phyloP scores from a whole-genome alignment of 2,329 filamentous ascomycete genomes.

The Huntiella moniliformis region DNA sequence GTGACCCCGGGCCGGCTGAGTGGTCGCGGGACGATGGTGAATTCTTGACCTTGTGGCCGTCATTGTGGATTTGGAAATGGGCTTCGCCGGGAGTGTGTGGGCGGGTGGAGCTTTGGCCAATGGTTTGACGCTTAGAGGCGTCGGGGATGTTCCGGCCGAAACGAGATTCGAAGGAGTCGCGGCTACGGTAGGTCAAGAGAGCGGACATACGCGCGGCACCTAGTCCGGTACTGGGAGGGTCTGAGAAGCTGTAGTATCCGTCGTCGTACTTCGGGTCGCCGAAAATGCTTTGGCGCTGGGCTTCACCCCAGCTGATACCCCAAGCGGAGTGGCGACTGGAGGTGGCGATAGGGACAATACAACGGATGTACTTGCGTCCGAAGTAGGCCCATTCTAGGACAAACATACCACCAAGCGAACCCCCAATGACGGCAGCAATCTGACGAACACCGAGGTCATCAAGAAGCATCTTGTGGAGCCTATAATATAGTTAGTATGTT shows the following conservation, averaged over 20 bases:
- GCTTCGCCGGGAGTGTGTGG: constrained; percentile 46
- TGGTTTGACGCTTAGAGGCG: constrained; percentile 63
- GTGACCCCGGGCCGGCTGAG: constrained; percentile 18
- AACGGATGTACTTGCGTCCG: constrained; percentile 66
- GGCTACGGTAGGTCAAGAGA: constrained; percentile 83
- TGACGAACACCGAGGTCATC: constrained; percentile 66
- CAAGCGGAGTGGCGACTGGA: constrained; percentile 72
- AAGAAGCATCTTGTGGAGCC: constrained; percentile 60
- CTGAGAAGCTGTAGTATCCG: constrained; percentile 76
- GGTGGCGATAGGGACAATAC: constrained; percentile 67
- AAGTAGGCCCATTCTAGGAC: constrained; percentile 87
- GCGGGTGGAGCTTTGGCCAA: constrained; percentile 43
- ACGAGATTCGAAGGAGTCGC: constrained; percentile 88
- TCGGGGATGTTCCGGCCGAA: constrained; percentile 90
- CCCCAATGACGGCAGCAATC: constrained; percentile 61
- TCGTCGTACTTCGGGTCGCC: constrained; percentile 97
- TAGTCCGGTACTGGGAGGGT: constrained; percentile 71
- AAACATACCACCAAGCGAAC: constrained; percentile 77
- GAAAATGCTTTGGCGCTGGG: constrained; percentile 84
- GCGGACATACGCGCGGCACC: constrained; percentile 94
- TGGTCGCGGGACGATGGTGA: constrained; percentile 29
- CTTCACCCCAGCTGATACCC: constrained; percentile 83
- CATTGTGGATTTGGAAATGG: constrained; percentile 68
- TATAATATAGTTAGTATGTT: constrained; percentile 17
- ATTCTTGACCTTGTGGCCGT: constrained; percentile 50